Evolutionary conservation across 2,329 filamentous ascomycete species (phyloP).

Genomic region (Botrytis fragariae): DNA sequence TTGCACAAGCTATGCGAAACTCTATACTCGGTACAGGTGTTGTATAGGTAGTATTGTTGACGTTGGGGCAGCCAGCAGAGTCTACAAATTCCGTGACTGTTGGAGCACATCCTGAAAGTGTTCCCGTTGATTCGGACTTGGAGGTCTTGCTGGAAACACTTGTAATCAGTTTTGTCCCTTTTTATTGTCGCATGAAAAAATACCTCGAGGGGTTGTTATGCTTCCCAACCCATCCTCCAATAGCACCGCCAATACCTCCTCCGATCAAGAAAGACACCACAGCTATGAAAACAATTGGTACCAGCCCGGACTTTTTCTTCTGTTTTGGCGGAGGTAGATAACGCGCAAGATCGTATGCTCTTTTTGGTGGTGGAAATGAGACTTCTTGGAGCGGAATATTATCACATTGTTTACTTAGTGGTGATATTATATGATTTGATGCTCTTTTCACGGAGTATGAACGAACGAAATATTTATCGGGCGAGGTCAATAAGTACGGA

Average conservation of each 20-base stretch:
- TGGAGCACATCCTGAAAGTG: slow-evolving; percentile 15
- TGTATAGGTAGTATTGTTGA: slow-evolving; percentile 25
- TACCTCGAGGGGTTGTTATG: slow-evolving; percentile 9
- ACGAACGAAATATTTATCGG: slow-evolving; percentile 22
- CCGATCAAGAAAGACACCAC: slow-evolving; percentile 25
- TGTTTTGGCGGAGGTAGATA: not conserved
- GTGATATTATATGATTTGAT: not conserved
- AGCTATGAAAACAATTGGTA: slow-evolving; percentile 20
- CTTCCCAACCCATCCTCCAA: slow-evolving; percentile 19
- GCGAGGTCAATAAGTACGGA: slow-evolving; percentile 12
- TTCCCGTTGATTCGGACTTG: slow-evolving; percentile 8
- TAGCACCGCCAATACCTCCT: slow-evolving; percentile 26
- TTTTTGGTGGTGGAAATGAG: slow-evolving; percentile 5
- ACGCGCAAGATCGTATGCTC: slow-evolving; percentile 13
- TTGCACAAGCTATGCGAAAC: slow-evolving; percentile 27
- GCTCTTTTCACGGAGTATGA: slow-evolving; percentile 10
- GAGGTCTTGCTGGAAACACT: not conserved
- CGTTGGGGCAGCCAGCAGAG: slow-evolving; percentile 26
- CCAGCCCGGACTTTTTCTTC: slow-evolving; percentile 17
- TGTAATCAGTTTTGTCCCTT: not conserved
- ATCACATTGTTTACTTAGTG: not conserved
- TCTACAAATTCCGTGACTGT: slow-evolving; percentile 25
- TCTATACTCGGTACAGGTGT: slow-evolving; percentile 20
- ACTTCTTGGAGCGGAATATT: slow-evolving; percentile 1
- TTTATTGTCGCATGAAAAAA: not conserved